phyloP scores from a whole-genome alignment of 768 basidiomycete genomes.

The Fomitopsis serialis region DNA sequence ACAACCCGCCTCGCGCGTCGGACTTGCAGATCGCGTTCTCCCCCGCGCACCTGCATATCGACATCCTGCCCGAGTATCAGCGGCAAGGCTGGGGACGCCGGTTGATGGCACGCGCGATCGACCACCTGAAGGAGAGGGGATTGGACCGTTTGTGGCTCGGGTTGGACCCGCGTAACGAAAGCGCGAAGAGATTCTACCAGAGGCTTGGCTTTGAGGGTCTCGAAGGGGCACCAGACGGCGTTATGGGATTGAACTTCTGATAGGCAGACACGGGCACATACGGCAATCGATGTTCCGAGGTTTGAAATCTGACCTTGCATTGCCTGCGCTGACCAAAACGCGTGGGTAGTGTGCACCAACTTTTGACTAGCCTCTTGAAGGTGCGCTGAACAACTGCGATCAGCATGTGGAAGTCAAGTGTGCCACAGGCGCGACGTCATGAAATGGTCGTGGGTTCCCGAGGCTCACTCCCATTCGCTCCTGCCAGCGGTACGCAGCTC shows the following conservation, averaged over 20 bases:
- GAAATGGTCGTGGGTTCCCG: too few relatives aligned
- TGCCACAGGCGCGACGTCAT: too few relatives aligned
- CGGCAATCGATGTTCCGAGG: too few relatives aligned
- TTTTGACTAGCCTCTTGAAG: too few relatives aligned
- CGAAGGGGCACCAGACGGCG: slow-evolving; percentile 42
- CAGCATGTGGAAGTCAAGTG: too few relatives aligned
- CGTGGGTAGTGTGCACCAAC: too few relatives aligned
- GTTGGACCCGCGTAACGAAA: slow-evolving; percentile 56
- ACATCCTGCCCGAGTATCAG: slow-evolving; percentile 64
- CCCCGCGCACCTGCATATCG: slow-evolving; percentile 71
- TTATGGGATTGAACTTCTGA: slow-evolving; percentile 52
- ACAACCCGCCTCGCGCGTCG: slow-evolving; percentile 33
- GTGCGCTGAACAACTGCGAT: too few relatives aligned
- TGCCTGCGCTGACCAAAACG: too few relatives aligned
- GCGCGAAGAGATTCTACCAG: slow-evolving; percentile 57
- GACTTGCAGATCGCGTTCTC: slow-evolving; percentile 59
- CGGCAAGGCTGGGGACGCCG: slow-evolving; percentile 66
- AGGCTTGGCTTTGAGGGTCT: slow-evolving; percentile 56
- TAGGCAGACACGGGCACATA: neutral
- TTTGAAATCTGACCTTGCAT: too few relatives aligned
- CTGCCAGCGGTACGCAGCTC: neutral
- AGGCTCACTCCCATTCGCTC: neutral
- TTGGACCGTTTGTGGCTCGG: slow-evolving; percentile 62
- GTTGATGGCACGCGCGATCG: slow-evolving; percentile 50
- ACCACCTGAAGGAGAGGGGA: slow-evolving; percentile 42